Evolutionary conservation across 306 rosid species (phyloP).

Genomic region (Canavalia ensiformis): DNA sequence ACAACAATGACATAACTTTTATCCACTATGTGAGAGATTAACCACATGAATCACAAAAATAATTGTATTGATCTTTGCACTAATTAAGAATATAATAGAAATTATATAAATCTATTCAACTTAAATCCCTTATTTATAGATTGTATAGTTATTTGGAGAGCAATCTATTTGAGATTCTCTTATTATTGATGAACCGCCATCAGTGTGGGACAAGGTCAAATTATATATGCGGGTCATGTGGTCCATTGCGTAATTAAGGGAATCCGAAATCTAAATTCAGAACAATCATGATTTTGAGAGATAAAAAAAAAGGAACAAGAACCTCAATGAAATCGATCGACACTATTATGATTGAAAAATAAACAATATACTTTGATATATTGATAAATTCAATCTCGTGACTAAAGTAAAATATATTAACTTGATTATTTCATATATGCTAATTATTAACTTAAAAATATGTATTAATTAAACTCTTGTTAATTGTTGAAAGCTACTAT

Average conservation of each 20-base stretch:
- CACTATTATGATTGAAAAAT: background rate
- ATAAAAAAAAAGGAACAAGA: too few relatives aligned
- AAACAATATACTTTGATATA: background rate
- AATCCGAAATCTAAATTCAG: background rate
- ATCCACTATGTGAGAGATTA: too few relatives aligned
- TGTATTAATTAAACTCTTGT: too few relatives aligned
- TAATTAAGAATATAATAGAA: background rate
- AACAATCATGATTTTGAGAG: background rate
- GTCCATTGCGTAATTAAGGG: background rate
- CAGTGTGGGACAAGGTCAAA: background rate
- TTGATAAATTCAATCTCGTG: too few relatives aligned
- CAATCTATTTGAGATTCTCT: background rate
- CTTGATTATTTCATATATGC: too few relatives aligned
- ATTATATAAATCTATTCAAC: background rate
- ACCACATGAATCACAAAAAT: too few relatives aligned
- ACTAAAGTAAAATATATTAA: too few relatives aligned
- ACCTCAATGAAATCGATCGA: background rate
- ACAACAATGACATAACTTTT: too few relatives aligned
- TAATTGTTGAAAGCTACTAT: too few relatives aligned
- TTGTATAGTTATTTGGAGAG: background rate
- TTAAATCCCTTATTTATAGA: background rate
- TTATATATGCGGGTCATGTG: background rate
- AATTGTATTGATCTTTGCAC: background rate
- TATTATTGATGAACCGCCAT: background rate
- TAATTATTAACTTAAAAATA: too few relatives aligned